Evolutionary conservation across 345 rosid genomes (phyloP), one percentile per base, ranked within the genome.

Genomic region (Eucalyptus erythrocorys): DNA sequence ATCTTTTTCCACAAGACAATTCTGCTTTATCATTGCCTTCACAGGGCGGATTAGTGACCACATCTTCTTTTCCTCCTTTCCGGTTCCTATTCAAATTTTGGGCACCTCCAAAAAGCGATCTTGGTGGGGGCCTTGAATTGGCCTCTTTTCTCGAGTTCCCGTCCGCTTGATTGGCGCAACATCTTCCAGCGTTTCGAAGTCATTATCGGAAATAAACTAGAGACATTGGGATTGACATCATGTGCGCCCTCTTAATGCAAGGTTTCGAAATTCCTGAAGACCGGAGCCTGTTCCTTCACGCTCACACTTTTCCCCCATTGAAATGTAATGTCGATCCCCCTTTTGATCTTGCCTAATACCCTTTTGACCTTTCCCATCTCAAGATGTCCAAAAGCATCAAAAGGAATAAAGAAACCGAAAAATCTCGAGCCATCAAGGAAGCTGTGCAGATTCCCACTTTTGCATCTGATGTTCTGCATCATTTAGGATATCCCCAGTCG

Each of bases 121-220:
- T 40, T 11, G 88, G 66, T 87, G 89, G 87, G 61, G 61, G 30
- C 30, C 61, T 86, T 49, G 85, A 55, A 90, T 79, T 86, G 92
- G 90, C 79, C 89, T 88, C 89, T 34, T 53, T 51, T 32, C 84
- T 57, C 59, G 37, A 85, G 50, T 82, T 32, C 30, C 32, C 66
- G 71, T 64, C 85, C 91, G n/a, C 89, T 91, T 71, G 91, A 92
- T 92, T 88, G 93, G 90, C 49, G 94, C 89, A 27, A 43, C 48
- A 30, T 64, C 81, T 85, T 85, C n/a, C 88, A 66, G 47, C 59
- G 7, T 15, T 15, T 47, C 61, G 5, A 24, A 10, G 17, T 49
- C 51, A 68, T 59, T 66, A 37, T 87, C n/a, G 45, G 86, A 27
- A 24, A 79, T 89, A 48, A 87, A 89, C 88, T 89, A 45, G 55